Base-by-base conservation (phyloP, 345 rosid genomes). In the Camelina laxa region DNA sequence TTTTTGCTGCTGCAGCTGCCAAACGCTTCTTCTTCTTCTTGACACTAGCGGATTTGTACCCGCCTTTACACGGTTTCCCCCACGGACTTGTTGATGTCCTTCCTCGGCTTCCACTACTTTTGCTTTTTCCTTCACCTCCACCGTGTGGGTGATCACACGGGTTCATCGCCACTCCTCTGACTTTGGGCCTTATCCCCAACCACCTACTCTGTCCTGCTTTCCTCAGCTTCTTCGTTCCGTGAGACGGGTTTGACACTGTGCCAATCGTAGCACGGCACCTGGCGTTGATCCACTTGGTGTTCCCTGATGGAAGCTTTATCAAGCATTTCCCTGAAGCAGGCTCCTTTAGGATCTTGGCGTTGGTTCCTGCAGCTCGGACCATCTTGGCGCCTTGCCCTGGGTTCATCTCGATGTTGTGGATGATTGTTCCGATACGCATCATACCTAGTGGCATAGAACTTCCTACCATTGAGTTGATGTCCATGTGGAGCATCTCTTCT, bases 101-200 rank as follows among this genome's bases (percentile, higher is more conserved):
- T 45, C 98, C 96, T 36, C 71, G 57, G 33, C 79, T 75, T 21
- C 98, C 89, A 31, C 94, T 87, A 85, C 98, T 91, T 70, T 91
- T 93, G 80, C 96, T 93, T 47, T 84, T 80, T 49, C 97, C 97
- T 78, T 93, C 98, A 73, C 98, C 98, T 60, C 98, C 97, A 80
- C 97, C 96, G n/a, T 89, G 97, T 64, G 97, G 96, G 82, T 93
- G 97, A 78, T 91, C 98, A 13, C 89, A 79, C 1, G 98, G 97
- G 74, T 90, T 90, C 93, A 87, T 91, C 0, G 95, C 96, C 69
- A 87, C 92, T 62, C 97, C 95, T 79, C 95, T 78, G 67, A 91
- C 96, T 27, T 80, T 83, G 0, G 97, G 97, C 67, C 97, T 83
- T 59, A 87, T 83, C 65, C 98, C 98, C 54, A 85, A 70, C 98